phyloP scores from a whole-genome alignment of 1,284 basidiomycete genomes.

The Thelephora terrestris region DNA sequence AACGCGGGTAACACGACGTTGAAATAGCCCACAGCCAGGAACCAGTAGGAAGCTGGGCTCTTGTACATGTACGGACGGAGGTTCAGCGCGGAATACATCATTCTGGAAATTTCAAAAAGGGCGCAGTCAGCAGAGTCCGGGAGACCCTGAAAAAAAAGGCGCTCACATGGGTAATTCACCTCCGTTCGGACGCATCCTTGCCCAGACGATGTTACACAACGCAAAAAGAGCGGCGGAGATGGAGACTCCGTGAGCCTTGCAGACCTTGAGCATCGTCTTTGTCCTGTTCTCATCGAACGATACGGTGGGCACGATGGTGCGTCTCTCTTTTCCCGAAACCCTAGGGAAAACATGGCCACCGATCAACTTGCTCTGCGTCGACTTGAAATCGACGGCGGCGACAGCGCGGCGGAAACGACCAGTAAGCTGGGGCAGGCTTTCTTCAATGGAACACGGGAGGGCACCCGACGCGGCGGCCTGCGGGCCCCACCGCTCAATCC shows the following conservation, averaged over 20 bases:
- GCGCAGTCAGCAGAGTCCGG: neutral
- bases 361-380: conserved; percentile 32
- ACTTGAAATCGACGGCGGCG: conserved; percentile 45
- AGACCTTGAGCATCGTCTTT: conserved; percentile 47
- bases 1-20: conserved; percentile 68
- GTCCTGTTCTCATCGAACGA: conserved; percentile 45
- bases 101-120: conserved; percentile 28
- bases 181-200: conserved; percentile 32
- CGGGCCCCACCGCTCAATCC: conserved; percentile 29
- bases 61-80: conserved; percentile 49
- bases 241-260: conserved; percentile 62
- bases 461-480: conserved; percentile 18
- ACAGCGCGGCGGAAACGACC: conserved; percentile 34
- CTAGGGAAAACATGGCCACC: conserved; percentile 62
- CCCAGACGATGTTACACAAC: conserved; percentile 67
- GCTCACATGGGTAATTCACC: conserved; percentile 46
- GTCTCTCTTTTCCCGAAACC: conserved; percentile 32
- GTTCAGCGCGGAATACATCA: conserved; percentile 78
- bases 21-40: conserved; percentile 70
- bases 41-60: conserved; percentile 54
- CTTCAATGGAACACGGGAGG: conserved; percentile 46
- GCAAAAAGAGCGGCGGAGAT: conserved; percentile 70
- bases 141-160: neutral
- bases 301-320: conserved; percentile 56
- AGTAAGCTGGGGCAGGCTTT: conserved; percentile 32